Percentiles rank a stretch among this genome's conserved stretches.
phyloP scores from a whole-genome alignment of 768 basidiomycete genomes.

The Tricholoma terreum region DNA sequence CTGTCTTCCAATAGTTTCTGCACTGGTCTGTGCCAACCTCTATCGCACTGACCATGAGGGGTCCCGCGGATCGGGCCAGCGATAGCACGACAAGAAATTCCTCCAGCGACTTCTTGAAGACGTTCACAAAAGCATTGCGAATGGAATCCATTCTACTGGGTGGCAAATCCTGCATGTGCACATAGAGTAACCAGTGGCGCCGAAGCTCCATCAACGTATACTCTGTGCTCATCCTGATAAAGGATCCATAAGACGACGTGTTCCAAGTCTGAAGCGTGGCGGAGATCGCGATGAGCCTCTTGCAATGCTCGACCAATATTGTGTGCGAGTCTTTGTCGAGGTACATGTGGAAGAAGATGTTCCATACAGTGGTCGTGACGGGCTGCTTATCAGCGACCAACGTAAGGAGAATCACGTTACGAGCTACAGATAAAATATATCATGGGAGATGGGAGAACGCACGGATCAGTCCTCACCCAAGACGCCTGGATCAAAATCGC shows the following conservation, averaged over 20 bases:
- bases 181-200: conserved; percentile 29
- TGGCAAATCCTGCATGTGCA: conserved; percentile 17
- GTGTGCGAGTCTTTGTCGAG: conserved; percentile 23
- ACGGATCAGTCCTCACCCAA: conserved; percentile 26
- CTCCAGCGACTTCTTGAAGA: no score
- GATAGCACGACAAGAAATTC: no score
- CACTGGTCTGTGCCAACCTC: conserved; percentile 8
- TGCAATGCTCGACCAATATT: conserved; percentile 24
- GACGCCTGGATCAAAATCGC: conserved; percentile 35
- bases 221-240: conserved; percentile 25
- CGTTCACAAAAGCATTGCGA: no score
- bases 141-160: no score
- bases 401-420: conserved; percentile 35
- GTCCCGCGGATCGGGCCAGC: no score
- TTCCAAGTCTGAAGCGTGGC: conserved; percentile 24
- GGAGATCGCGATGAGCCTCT: conserved; percentile 25
- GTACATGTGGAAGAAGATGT: conserved; percentile 36
- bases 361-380: conserved; percentile 22
- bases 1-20: conserved; percentile 30
- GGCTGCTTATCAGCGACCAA: conserved; percentile 25
- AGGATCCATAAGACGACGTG: conserved; percentile 21
- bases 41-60: neutral
- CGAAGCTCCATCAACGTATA: conserved; percentile 30
- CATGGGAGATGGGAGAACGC: no score
- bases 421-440: conserved; percentile 31